These are phyloP conservation scores for Debaryomycetaceae sp. DNA, from an alignment of 1,139 yeast species.

Conservation along the genomic window DNA sequence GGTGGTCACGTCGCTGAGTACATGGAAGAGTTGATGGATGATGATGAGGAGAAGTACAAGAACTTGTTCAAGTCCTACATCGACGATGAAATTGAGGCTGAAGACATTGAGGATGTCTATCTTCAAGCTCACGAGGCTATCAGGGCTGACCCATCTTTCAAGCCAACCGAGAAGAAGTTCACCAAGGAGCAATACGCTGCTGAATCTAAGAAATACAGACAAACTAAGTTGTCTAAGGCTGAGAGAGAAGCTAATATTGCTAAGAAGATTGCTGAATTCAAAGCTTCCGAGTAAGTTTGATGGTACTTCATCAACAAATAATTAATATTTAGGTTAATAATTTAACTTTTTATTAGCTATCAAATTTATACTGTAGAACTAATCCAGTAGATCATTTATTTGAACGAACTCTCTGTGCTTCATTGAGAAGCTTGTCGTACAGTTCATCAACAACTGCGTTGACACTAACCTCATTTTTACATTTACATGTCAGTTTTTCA, in stretches of 20 bases:
- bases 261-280: slow-evolving; percentile 87
- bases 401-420: slow-evolving; percentile 63
- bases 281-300: slow-evolving; percentile 47
- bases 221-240: slow-evolving; percentile 82
- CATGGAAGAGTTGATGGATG: slow-evolving; percentile 99
- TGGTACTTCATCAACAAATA: slow-evolving; percentile 2
- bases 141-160: slow-evolving; percentile 93
- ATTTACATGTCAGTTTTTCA: slow-evolving; percentile 6
- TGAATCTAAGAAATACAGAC: slow-evolving; percentile 89
- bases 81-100: slow-evolving; percentile 97
- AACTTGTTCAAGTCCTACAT: slow-evolving; percentile 95
- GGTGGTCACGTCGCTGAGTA: slow-evolving; percentile 99
- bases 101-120: slow-evolving; percentile 94
- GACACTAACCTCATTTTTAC: slow-evolving; percentile 13
- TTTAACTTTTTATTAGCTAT: not conserved
- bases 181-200: slow-evolving; percentile 98
- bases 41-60: slow-evolving; percentile 99
- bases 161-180: slow-evolving; percentile 90
- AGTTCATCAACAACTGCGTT: slow-evolving; percentile 58
- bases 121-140: slow-evolving; percentile 90
- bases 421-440: slow-evolving; percentile 66
- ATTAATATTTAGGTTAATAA: not conserved
- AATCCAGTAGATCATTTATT: slow-evolving; percentile 21
- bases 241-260: slow-evolving; percentile 88
- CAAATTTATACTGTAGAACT: slow-evolving; percentile 1